Evolutionary conservation across 495 filamentous ascomycete species (phyloP), one percentile per base, ranked within the genome.

Genomic region (Aspergillus biplanus): DNA sequence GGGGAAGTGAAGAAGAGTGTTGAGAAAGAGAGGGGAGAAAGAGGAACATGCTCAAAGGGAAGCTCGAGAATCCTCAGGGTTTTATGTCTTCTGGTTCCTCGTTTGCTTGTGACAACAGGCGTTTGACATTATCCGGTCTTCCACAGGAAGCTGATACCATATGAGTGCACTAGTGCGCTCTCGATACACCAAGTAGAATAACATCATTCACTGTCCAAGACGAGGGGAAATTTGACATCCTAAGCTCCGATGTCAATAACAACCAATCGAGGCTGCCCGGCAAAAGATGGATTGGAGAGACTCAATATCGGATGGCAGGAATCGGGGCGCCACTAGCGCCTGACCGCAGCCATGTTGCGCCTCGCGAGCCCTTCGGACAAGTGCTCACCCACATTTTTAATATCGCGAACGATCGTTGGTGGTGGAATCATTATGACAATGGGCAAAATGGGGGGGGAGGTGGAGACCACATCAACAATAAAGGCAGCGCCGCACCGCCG

Each of bases 391-490:
- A 44, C 47, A 50, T 18, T 27, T 50, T 50, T 27, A 50, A 50
- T 50, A 50, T 50, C 47, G 16, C 47, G 16, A 31, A 50, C 16
- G 11, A 21, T 50, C 21, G 11, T 18, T 27, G n/a, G 5, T 50
- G 47, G 47, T 50, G 47, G 21, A 31, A 50, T 31, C 5, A 50
- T 31, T 27, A 50, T 50, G 47, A 50, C n/a, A 9, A 7, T 49
- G n/a, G 16, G 11, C 5, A 18, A 50, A 5, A 9, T 50, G 7
- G 16, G 16, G 47, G 47, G 18, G 47, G 7, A 9, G 18, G 47
- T 18, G 16, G 47, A 50, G 7, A 21, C 47, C 47, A 50, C 47
- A 27, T 50, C 16, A 50, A 27, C 47, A 27, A 50, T 50, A 49
- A 49, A 49, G n/a, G 6, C 46, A 49, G 46, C 15, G 46, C 46